Conservation (phyloP, 73 alveolate genomes). For the Tetrahymena thermophila region DNA sequence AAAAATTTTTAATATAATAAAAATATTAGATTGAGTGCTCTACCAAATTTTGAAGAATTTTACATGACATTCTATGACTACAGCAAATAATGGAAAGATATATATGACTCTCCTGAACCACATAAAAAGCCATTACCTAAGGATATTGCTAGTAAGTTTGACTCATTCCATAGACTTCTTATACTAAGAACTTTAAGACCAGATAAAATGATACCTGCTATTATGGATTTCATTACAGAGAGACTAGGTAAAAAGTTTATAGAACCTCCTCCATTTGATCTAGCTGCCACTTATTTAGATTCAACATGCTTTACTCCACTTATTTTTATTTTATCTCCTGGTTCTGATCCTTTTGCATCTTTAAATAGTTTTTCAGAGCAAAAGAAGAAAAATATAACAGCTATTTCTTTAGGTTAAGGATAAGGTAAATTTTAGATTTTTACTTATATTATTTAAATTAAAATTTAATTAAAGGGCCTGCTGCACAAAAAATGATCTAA, state of each 20-base stretch:
- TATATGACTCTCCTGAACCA: constrained; percentile 72
- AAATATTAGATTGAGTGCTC: constrained; percentile 12
- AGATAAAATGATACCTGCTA: constrained; percentile 78
- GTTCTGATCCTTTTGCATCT: constrained; percentile 93
- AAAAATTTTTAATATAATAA: background rate
- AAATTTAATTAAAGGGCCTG: background rate
- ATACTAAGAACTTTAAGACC: constrained; percentile 78
- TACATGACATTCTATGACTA: constrained; percentile 24
- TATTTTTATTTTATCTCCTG: constrained; percentile 97
- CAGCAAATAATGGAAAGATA: constrained; percentile 50
- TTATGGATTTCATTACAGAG: constrained; percentile 64
- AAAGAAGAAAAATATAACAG: constrained; percentile 71
- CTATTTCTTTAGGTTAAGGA: constrained; percentile 89
- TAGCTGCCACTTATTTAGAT: constrained; percentile 85
- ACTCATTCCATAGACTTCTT: constrained; percentile 65
- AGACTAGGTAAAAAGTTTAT: constrained; percentile 79
- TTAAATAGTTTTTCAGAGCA: constrained; percentile 80
- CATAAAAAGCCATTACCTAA: constrained; percentile 69
- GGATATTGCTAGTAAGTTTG: constrained; percentile 49
- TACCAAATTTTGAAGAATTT: background rate
- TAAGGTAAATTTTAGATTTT: constrained; percentile 56
- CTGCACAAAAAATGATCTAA: constrained; percentile 82
- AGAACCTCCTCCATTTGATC: constrained; percentile 95
- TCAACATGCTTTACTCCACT: constrained; percentile 83
- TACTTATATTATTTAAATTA: background rate